These are phyloP conservation scores for Pseudogymnoascus verrucosus DNA, from an alignment of 2,329 filamentous ascomycete genomes.

Conservation along the genomic window DNA sequence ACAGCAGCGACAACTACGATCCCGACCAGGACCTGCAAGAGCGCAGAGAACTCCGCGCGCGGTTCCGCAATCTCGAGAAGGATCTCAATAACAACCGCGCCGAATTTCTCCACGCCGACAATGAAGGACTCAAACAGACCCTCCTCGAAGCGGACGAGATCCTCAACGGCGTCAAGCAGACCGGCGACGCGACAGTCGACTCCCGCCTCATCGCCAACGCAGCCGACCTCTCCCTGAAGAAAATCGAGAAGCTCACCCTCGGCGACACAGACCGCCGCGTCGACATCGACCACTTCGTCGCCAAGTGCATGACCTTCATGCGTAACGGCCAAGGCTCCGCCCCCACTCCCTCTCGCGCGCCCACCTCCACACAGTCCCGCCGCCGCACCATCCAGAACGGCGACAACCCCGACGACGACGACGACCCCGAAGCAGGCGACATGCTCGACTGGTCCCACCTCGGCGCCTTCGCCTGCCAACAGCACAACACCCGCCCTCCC, in stretches of 20 bases:
- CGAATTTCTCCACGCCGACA: slow-evolving; percentile 60
- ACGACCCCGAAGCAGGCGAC: slow-evolving; percentile 63
- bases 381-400: slow-evolving; percentile 30
- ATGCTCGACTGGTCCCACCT: slow-evolving; percentile 80
- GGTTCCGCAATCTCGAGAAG: slow-evolving; percentile 59
- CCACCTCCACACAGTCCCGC: slow-evolving; percentile 33
- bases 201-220: slow-evolving; percentile 76
- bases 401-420: slow-evolving; percentile 57
- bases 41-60: slow-evolving; percentile 61
- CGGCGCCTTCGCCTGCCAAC: slow-evolving; percentile 68
- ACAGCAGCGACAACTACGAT: slow-evolving; percentile 53
- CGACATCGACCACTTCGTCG: slow-evolving; percentile 85
- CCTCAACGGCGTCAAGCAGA: slow-evolving; percentile 69
- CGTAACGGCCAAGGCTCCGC: slow-evolving; percentile 51
- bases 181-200: slow-evolving; percentile 83
- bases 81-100: slow-evolving; percentile 56
- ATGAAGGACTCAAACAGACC: slow-evolving; percentile 55
- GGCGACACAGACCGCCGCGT: slow-evolving; percentile 68
- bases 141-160: slow-evolving; percentile 58
- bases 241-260: slow-evolving; percentile 64
- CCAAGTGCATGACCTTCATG: slow-evolving; percentile 87
- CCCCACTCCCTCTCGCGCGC: slow-evolving; percentile 43
- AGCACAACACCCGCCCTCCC: slow-evolving; percentile 63
- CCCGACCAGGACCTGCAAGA: slow-evolving; percentile 73
- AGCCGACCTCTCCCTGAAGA: slow-evolving; percentile 72